These are phyloP conservation scores for Fusarium heterosporum DNA, from an alignment of 2,329 filamentous ascomycete species.

Conservation along the genomic window DNA sequence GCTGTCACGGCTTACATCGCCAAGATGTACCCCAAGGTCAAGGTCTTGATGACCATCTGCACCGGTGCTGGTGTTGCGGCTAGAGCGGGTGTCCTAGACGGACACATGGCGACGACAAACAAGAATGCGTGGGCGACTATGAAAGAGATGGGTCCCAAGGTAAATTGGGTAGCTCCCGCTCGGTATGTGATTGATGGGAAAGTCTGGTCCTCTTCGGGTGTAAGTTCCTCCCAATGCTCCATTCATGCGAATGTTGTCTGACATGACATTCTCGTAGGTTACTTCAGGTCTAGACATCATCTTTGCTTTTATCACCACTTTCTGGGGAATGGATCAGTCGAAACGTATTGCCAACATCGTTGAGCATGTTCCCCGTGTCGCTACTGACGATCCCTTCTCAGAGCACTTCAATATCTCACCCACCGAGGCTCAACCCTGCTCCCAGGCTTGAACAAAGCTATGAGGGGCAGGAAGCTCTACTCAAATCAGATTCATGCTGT, in stretches of 20 bases:
- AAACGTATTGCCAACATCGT: constrained; percentile 59
- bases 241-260: background rate
- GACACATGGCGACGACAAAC: constrained; percentile 73
- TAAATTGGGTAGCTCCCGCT: constrained; percentile 70
- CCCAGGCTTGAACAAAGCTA: background rate
- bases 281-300: constrained; percentile 54
- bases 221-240: constrained; percentile 42
- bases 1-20: constrained; percentile 52
- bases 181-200: constrained; percentile 75
- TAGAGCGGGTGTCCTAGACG: constrained; percentile 69
- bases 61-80: constrained; percentile 72
- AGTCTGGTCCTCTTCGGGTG: constrained; percentile 73
- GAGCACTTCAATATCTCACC: constrained; percentile 42
- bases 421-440: constrained; percentile 39
- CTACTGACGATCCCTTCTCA: constrained; percentile 49
- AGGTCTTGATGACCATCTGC: constrained; percentile 73
- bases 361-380: constrained; percentile 61
- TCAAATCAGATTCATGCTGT: background rate
- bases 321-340: constrained; percentile 64
- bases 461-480: background rate
- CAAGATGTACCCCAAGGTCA: constrained; percentile 59
- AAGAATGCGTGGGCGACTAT: constrained; percentile 67
- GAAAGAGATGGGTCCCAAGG: constrained; percentile 59
- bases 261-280: constrained; percentile 40
- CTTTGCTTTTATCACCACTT: constrained; percentile 52